phyloP scores from a whole-genome alignment of 345 rosid genomes.

The Hibiscus tridactylites region DNA sequence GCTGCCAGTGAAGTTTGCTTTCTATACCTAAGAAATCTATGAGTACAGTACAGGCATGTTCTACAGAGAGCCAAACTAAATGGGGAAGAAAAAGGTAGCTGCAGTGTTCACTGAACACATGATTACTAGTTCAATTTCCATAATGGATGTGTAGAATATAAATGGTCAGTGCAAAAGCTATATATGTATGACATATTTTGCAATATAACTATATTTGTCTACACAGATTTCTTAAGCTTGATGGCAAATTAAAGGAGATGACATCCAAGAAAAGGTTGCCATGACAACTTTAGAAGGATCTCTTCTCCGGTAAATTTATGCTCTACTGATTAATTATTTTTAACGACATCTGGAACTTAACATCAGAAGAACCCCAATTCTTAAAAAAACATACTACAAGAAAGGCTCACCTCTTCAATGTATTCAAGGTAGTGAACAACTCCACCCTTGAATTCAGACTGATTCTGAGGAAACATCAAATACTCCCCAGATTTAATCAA shows the following conservation, averaged over 20 bases:
- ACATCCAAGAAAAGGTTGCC: background rate
- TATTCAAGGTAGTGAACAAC: conserved; percentile 82
- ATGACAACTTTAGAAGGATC: background rate
- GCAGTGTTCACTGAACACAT: background rate
- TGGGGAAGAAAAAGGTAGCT: background rate
- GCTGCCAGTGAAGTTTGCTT: background rate
- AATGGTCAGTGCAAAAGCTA: background rate
- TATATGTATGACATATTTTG: background rate
- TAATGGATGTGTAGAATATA: background rate
- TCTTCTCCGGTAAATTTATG: background rate
- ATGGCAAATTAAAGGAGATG: background rate
- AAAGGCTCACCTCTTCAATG: conserved; percentile 72
- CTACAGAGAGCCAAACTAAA: background rate
- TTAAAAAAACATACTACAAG: background rate
- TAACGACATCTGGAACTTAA: background rate
- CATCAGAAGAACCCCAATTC: background rate
- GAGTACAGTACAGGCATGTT: background rate
- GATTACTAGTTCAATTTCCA: background rate
- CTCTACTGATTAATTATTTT: background rate
- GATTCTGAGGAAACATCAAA: conserved; percentile 70
- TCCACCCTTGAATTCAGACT: conserved; percentile 64
- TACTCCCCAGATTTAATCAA: conserved; percentile 55
- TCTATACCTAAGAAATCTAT: background rate
- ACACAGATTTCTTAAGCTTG: background rate
- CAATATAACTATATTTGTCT: background rate